Conservation (phyloP, 2,329 filamentous ascomycete genomes). For the Cordyceps militaris region DNA sequence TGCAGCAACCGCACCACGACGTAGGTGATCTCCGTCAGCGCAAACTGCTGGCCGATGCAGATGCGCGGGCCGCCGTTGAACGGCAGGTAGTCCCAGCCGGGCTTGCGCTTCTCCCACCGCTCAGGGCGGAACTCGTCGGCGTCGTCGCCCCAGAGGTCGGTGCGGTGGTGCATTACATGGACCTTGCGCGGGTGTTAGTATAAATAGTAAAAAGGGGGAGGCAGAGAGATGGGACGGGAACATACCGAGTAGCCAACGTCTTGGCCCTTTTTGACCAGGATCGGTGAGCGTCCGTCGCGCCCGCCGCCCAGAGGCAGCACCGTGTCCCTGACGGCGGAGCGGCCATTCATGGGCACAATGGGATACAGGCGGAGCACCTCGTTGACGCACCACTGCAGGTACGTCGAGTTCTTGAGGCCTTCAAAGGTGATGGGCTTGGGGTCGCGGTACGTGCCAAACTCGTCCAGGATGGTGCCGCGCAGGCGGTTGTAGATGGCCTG, state of each 20-base stretch:
- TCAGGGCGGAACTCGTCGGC: conserved; percentile 35
- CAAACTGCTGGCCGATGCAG: conserved; percentile 24
- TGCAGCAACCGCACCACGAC: conserved; percentile 17
- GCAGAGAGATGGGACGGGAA: neutral
- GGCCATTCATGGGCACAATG: conserved; percentile 19
- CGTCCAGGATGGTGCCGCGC: conserved; percentile 31
- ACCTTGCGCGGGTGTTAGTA: conserved; percentile 13
- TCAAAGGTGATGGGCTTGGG: conserved; percentile 22
- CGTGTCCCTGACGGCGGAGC: conserved; percentile 32
- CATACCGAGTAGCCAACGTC: conserved; percentile 29
- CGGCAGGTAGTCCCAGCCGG: conserved; percentile 22
- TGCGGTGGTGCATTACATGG: conserved; percentile 30
- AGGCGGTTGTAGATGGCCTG: conserved; percentile 35
- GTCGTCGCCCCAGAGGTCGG: conserved; percentile 33
- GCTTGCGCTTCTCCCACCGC: conserved; percentile 25
- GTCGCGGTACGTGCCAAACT: conserved; percentile 42
- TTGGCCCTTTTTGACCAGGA: conserved; percentile 43
- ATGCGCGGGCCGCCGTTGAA: conserved; percentile 24
- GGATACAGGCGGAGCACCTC: conserved; percentile 20
- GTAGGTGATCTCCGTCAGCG: conserved; percentile 21
- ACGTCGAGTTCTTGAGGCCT: conserved; percentile 18
- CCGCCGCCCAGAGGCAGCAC: conserved; percentile 46
- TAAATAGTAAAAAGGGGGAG: neutral
- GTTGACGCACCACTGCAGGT: conserved; percentile 21
- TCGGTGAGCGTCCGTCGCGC: conserved; percentile 35